Conservation (phyloP, 2,329 filamentous ascomycete genomes). For the Aspergillus eucalypticola region DNA sequence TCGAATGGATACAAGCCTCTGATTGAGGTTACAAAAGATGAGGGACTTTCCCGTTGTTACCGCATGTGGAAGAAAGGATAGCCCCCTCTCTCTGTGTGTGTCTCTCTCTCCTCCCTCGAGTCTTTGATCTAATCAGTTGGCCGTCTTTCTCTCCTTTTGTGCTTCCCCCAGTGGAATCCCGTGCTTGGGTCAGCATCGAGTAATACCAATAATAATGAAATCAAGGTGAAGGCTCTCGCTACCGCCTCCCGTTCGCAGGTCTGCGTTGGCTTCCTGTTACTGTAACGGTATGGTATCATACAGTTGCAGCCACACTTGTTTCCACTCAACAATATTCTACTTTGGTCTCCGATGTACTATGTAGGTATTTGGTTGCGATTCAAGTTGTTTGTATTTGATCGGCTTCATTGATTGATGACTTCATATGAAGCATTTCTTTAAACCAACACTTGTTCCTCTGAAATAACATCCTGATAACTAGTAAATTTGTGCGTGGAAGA, state of each 20-base stretch:
- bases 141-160: no score
- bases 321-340: neutral
- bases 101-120: neutral
- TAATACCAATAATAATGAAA: neutral
- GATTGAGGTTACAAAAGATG: conserved; percentile 15
- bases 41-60: conserved; percentile 16
- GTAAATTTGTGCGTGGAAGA: neutral
- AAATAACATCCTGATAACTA: neutral
- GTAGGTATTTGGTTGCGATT: neutral
- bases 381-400: neutral
- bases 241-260: conserved; percentile 15
- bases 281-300: conserved; percentile 17
- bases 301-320: conserved; percentile 16
- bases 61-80: conserved; percentile 14
- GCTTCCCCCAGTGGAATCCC: no score
- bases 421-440: neutral
- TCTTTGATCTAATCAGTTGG: neutral
- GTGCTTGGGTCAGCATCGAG: neutral
- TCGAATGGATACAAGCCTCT: neutral
- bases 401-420: neutral
- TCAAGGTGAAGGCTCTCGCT: conserved; percentile 5
- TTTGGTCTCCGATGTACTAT: no score
- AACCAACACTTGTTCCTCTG: neutral
- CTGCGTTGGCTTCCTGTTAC: neutral
- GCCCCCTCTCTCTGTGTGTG: neutral